Evolutionary conservation across 2,329 filamentous ascomycete genomes (phyloP).

Genomic region (Fusarium musae): DNA sequence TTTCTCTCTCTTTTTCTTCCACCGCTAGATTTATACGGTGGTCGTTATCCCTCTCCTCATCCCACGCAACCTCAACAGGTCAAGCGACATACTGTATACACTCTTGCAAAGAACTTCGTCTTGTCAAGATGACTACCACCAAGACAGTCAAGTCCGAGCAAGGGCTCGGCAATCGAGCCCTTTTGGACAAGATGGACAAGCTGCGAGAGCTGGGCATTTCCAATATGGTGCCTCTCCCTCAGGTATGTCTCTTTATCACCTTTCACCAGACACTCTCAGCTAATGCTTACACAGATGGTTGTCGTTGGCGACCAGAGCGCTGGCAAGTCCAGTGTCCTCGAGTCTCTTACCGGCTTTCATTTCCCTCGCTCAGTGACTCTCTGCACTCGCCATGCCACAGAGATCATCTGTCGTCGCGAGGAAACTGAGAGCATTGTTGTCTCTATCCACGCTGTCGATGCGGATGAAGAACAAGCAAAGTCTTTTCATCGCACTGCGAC

Average conservation of each 20-base stretch:
- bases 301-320: constrained; percentile 88
- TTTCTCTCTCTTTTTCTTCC: not conserved
- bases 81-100: not conserved
- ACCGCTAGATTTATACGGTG: not conserved
- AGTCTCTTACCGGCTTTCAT: constrained; percentile 66
- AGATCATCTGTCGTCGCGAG: constrained; percentile 58
- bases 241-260: constrained; percentile 59
- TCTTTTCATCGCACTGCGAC: constrained; percentile 45
- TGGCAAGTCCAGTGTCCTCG: constrained; percentile 85
- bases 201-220: constrained; percentile 55
- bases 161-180: constrained; percentile 38
- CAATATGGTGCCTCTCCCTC: constrained; percentile 52
- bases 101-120: not conserved
- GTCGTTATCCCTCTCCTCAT: not conserved
- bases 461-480: constrained; percentile 11
- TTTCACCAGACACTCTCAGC: not conserved
- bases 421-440: constrained; percentile 49
- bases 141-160: not conserved
- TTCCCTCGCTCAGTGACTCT: constrained; percentile 58
- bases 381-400: constrained; percentile 62
- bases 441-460: constrained; percentile 50
- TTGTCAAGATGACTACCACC: constrained; percentile 11
- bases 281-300: constrained; percentile 68
- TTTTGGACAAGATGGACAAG: constrained; percentile 54
- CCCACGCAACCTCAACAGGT: not conserved